phyloP scores from a whole-genome alignment of 148 eudicot genomes.

The Vaccinium macrocarpon region DNA sequence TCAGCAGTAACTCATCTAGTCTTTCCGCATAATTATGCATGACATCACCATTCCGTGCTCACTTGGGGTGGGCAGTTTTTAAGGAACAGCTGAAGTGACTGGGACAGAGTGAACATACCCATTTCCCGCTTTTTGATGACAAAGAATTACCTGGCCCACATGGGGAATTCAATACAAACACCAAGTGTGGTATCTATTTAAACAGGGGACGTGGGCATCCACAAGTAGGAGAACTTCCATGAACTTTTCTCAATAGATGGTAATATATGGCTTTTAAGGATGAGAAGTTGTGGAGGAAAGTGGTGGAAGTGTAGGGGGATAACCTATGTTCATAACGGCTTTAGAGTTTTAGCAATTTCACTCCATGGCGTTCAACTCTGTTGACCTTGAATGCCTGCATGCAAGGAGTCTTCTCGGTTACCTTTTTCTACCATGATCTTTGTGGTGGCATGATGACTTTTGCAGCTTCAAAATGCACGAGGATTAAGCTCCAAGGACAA shows the following conservation, averaged over 20 bases:
- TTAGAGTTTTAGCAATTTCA: neutral
- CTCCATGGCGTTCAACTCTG: neutral
- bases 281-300: constrained; percentile 3
- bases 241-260: neutral
- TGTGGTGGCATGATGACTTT: neutral
- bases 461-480: neutral
- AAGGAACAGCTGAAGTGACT: neutral
- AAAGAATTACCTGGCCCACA: neutral
- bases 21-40: neutral
- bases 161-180: neutral
- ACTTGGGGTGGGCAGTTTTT: neutral
- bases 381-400: neutral
- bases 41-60: neutral
- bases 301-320: neutral
- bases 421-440: neutral
- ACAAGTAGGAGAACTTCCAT: neutral
- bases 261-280: neutral
- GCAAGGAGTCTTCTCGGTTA: neutral
- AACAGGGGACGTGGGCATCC: neutral
- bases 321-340: neutral
- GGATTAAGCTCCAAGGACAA: neutral
- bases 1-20: neutral
- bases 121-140: neutral
- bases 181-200: neutral
- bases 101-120: neutral